Evolutionary conservation across 352 stramenopile genomes (phyloP).

Genomic region (Phytophthora cryptogea): DNA sequence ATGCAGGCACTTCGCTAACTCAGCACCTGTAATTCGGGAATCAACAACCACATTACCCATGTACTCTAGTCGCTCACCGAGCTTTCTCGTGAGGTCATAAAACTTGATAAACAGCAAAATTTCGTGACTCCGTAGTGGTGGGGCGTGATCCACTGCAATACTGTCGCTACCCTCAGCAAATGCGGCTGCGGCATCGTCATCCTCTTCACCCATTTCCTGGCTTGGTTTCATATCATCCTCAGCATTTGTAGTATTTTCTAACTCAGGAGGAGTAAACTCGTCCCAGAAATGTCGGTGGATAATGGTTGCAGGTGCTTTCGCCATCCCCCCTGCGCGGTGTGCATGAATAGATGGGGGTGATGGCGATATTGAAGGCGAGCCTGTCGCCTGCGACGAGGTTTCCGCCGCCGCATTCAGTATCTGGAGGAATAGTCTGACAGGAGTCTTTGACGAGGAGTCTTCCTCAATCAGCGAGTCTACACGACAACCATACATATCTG

Average conservation of each 20-base stretch:
- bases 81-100: slow-evolving; percentile 67
- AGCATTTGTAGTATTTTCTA: slow-evolving; percentile 24
- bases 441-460: slow-evolving; percentile 64
- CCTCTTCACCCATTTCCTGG: slow-evolving; percentile 21
- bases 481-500: slow-evolving; percentile 43
- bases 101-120: slow-evolving; percentile 88
- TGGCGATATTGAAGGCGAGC: slow-evolving; percentile 10
- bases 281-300: slow-evolving; percentile 65
- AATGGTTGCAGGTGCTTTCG: slow-evolving; percentile 5
- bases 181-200: slow-evolving; percentile 20
- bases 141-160: slow-evolving; percentile 12
- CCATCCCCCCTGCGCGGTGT: slow-evolving; percentile 1
- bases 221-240: slow-evolving; percentile 20
- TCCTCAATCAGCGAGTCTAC: slow-evolving; percentile 77
- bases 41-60: slow-evolving; percentile 81
- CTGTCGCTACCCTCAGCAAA: slow-evolving; percentile 16
- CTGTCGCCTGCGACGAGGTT: slow-evolving; percentile 4
- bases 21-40: slow-evolving; percentile 55
- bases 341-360: slow-evolving; percentile 28
- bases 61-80: slow-evolving; percentile 76
- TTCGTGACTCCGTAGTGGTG: slow-evolving; percentile 40
- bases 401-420: slow-evolving; percentile 42
- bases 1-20: slow-evolving; percentile 55
- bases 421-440: slow-evolving; percentile 78
- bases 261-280: slow-evolving; percentile 57